Base-by-base conservation (phyloP, 2,329 filamentous ascomycete species). In the Didymella pomorum region DNA sequence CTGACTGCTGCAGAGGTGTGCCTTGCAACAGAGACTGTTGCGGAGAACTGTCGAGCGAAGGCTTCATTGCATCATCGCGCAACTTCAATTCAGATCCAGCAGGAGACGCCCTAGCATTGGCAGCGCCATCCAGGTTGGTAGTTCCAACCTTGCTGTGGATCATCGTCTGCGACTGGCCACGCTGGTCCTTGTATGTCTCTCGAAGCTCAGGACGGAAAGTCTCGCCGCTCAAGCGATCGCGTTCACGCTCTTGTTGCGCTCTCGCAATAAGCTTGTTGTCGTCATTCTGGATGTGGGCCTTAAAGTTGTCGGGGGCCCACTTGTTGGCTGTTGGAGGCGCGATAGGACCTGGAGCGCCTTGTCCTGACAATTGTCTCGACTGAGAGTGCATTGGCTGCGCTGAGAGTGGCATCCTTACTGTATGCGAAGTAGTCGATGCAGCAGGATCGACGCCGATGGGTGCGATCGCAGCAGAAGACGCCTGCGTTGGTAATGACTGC, bases 231-330 rank as follows among this genome's bases (percentile, higher is more conserved):
- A 70, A 25, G 47, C 71, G 70, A 20, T 76, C 72, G 18, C 62
- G 35, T 39, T 39, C 35, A 39, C 35, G 55, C 11, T 75, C 67
- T 46, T 74, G 65, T 16, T 61, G 67, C n/a, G 62, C 62, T 47
- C 74, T 74, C 29, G 33, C 55, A 20, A 52, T 56, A 46, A 63
- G 58, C 8, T 65, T 70, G 11, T 59, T 55, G 52, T 77, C 74
- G 51, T 76, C 73, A 25, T 65, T 65, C 31, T 58, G 61, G 31
- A 77, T 76, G 25, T 70, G 63, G 9, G 68, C 65, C 14, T 66
- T 60, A 52, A 74, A 76, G 45, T 72, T 71, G 29, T 66, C 70
- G 73, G 72, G 71, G 31, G 66, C 70, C 74, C 74, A 77, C 25
- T 69, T 69, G 43, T 68, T 68, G n/a, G 56, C 65, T 45, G 67